Percentiles rank a stretch among this genome's conserved stretches.
These are phyloP conservation scores for Erigeron canadensis DNA, from an alignment of 129 eudicot species.

Conservation along the genomic window DNA sequence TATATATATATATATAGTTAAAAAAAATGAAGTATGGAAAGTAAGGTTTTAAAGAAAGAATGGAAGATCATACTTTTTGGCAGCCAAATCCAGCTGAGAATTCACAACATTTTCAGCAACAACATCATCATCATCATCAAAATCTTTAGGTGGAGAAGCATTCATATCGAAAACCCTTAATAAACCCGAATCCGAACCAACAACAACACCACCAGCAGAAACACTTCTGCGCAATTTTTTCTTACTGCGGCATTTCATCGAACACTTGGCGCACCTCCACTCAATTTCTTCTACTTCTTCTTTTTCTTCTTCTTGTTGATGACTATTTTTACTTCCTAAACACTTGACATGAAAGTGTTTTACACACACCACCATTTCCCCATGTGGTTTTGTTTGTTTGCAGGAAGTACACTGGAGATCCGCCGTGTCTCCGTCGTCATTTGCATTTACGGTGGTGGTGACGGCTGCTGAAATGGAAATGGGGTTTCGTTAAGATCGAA, in stretches of 20 bases:
- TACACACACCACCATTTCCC: conserved; percentile 28
- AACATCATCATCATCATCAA: conserved; percentile 28
- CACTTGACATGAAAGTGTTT: conserved; percentile 31
- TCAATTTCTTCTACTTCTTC: conserved; percentile 18
- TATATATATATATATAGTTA: conserved; percentile 7
- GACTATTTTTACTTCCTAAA: neutral
- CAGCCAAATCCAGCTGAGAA: conserved; percentile 5
- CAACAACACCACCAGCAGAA: conserved; percentile 20
- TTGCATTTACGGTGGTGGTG: neutral
- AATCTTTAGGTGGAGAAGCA: conserved; percentile 23
- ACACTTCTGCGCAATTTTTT: conserved; percentile 19
- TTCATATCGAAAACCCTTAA: conserved; percentile 31
- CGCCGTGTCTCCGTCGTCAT: conserved; percentile 21
- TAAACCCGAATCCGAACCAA: conserved; percentile 7
- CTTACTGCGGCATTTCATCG: conserved; percentile 23
- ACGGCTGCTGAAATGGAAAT: conserved; percentile 18
- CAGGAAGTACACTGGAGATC: conserved; percentile 14
- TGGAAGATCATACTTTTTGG: conserved; percentile 24
- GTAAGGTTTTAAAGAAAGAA: neutral
- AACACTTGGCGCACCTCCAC: conserved; percentile 34
- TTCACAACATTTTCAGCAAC: neutral
- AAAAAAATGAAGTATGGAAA: too few species aligned
- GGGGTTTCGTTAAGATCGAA: conserved; percentile 58
- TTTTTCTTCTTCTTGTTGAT: too few species aligned
- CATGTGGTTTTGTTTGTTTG: conserved; percentile 10